phyloP scores from a whole-genome alignment of 768 basidiomycete species.

The Sporobolomyces phaffii region DNA sequence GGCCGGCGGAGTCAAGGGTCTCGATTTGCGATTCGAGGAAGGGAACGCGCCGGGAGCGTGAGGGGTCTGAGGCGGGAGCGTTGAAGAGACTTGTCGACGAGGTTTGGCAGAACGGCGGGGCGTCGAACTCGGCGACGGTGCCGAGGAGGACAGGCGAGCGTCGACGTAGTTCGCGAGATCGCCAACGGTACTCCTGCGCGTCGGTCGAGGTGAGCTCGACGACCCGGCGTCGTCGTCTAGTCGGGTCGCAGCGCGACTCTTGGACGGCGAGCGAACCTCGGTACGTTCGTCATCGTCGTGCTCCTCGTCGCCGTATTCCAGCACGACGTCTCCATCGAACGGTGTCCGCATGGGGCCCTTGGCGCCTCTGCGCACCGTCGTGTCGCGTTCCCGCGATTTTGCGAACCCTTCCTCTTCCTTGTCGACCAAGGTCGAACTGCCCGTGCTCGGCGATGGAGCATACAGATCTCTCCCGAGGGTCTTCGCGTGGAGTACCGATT shows the following conservation, averaged over 20 bases:
- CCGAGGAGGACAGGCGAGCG: slow-evolving; percentile 4
- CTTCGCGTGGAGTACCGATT: not conserved
- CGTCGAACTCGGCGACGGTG: slow-evolving; percentile 3
- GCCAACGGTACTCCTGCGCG: slow-evolving; percentile 5
- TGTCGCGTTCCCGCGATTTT: not conserved
- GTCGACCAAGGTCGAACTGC: slow-evolving; percentile 34
- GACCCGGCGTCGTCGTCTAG: slow-evolving; percentile 15
- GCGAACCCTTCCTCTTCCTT: slow-evolving; percentile 14
- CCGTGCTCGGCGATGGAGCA: slow-evolving; percentile 27
- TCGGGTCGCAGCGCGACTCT: not conserved
- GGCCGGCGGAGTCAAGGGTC: not conserved
- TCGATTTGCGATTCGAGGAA: slow-evolving; percentile 11
- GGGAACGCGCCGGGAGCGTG: slow-evolving; percentile 31
- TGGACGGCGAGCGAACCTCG: not conserved
- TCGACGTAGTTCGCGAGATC: slow-evolving; percentile 29
- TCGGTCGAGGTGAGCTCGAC: slow-evolving; percentile 24
- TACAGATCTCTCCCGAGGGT: not conserved
- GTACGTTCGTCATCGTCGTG: not conserved
- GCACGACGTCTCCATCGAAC: not conserved
- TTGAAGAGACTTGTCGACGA: not conserved
- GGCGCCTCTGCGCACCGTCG: not conserved
- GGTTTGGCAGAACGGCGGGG: slow-evolving; percentile 1
- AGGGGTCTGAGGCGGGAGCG: slow-evolving; percentile 8
- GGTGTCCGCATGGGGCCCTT: not conserved
- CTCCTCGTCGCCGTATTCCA: not conserved